These are phyloP conservation scores for Eucalyptus curtisii DNA, from an alignment of 345 rosid species.

Conservation along the genomic window DNA sequence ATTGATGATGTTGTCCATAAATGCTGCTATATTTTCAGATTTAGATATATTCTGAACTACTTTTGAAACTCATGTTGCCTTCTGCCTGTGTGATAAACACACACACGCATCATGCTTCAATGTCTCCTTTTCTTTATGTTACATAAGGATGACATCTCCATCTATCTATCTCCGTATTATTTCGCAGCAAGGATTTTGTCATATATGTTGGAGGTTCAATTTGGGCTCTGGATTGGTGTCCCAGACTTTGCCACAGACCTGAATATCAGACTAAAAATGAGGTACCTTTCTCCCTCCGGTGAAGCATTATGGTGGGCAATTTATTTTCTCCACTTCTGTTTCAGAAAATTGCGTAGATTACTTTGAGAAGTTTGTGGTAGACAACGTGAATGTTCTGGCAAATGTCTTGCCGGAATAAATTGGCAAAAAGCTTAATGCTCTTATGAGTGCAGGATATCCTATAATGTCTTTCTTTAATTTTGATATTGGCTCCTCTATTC, in stretches of 20 bases:
- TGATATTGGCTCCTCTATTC: background rate
- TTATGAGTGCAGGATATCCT: background rate
- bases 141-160: background rate
- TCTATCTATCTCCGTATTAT: background rate
- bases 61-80: background rate
- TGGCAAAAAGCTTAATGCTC: background rate
- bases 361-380: background rate
- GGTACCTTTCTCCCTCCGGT: slow-evolving; percentile 20
- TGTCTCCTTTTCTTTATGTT: background rate
- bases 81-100: background rate
- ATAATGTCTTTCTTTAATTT: background rate
- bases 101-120: background rate
- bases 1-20: background rate
- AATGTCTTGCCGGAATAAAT: background rate
- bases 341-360: background rate
- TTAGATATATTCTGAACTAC: background rate
- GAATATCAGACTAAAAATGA: slow-evolving; percentile 43
- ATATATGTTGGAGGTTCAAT: slow-evolving; percentile 82
- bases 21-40: background rate
- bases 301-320: background rate
- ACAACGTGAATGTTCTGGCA: background rate
- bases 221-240: slow-evolving; percentile 97
- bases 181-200: slow-evolving; percentile 72
- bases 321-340: background rate
- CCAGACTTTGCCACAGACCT: slow-evolving; percentile 35